A percentile compares a stretch with the other conserved stretches of the same genome.
These are phyloP conservation scores for Vicia villosa DNA, from an alignment of 306 rosid genomes.

Conservation along the genomic window DNA sequence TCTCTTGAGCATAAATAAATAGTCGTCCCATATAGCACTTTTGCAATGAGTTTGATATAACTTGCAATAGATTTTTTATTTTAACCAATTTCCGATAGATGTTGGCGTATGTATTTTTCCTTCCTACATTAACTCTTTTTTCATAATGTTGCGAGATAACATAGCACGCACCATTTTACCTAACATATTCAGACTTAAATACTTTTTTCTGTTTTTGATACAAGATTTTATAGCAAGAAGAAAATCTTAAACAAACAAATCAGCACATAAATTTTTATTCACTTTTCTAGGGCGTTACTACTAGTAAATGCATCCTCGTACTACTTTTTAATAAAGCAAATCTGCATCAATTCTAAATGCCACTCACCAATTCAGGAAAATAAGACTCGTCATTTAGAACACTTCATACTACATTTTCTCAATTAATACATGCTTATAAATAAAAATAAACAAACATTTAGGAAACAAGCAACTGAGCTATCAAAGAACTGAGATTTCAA, in stretches of 20 bases:
- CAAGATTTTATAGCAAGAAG: neutral
- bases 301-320: neutral
- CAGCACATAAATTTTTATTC: neutral
- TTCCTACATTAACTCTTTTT: neutral
- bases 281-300: neutral
- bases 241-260: too few species aligned
- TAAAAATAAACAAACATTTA: neutral
- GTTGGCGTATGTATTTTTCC: neutral
- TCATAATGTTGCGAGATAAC: neutral
- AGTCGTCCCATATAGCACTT: too few species aligned
- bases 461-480: neutral
- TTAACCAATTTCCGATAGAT: too few species aligned
- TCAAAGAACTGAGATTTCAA: neutral
- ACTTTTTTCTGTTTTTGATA: neutral
- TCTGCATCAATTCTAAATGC: slow-evolving; percentile 7
- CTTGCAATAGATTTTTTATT: too few species aligned
- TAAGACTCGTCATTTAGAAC: neutral
- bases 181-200: neutral
- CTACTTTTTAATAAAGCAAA: neutral
- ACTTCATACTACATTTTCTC: neutral
- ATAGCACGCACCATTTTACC: neutral
- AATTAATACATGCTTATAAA: neutral
- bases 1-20: too few species aligned
- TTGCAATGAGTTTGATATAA: too few species aligned
- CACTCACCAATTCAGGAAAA: neutral